Evolutionary conservation across 1,139 yeast species (phyloP).

Genomic region (Arxiozyma telluris): DNA sequence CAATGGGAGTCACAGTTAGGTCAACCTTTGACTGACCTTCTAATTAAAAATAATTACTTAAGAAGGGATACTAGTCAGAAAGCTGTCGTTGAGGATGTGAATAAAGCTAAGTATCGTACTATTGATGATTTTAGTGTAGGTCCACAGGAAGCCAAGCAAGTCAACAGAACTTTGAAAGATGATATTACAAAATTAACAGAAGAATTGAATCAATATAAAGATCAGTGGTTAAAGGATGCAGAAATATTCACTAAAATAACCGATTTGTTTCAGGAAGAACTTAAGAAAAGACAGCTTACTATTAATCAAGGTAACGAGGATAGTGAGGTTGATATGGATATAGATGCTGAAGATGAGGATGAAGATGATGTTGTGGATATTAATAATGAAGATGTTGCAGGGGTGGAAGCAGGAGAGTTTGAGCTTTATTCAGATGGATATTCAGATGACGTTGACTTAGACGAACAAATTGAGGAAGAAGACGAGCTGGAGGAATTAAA

Average conservation of each 20-base stretch:
- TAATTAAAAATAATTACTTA: conserved; percentile 19
- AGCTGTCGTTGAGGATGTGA: conserved; percentile 10
- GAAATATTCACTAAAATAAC: conserved; percentile 23
- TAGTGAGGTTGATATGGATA: conserved; percentile 14
- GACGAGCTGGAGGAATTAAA: background rate
- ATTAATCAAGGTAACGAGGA: conserved; percentile 2
- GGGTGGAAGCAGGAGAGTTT: conserved; percentile 15
- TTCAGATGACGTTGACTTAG: background rate
- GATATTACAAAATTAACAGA: conserved; percentile 20
- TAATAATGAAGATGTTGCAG: conserved; percentile 10
- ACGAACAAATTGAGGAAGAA: background rate
- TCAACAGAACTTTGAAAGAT: conserved; percentile 20
- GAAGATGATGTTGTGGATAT: background rate
- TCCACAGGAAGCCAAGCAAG: conserved; percentile 20
- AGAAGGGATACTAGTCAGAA: conserved; percentile 12
- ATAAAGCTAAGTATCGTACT: conserved; percentile 16
- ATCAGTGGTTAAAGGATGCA: conserved; percentile 28
- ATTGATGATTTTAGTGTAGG: conserved; percentile 24
- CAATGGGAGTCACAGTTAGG: conserved; percentile 28
- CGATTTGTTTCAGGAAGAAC: conserved; percentile 20
- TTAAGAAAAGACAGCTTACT: conserved; percentile 15
- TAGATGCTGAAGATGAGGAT: conserved; percentile 12
- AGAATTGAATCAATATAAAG: conserved; percentile 21
- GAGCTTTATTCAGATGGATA: conserved; percentile 3
- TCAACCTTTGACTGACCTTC: conserved; percentile 14